Evolutionary conservation across 768 basidiomycete genomes (phyloP).

Genomic region (Lactifluus hygrophoroides): DNA sequence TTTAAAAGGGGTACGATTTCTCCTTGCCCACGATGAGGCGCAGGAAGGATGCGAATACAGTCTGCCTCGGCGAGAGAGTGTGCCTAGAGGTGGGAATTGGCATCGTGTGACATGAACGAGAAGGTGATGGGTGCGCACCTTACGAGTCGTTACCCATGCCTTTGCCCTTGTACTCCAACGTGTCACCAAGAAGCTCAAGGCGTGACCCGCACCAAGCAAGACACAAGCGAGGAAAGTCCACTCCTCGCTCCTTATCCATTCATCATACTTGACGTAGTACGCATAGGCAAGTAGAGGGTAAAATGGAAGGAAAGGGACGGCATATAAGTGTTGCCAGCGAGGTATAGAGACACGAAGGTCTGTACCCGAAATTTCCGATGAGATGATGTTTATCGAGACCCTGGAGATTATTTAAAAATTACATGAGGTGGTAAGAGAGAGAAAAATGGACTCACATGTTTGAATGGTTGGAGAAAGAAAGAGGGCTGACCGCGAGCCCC

Average conservation of each 20-base stretch:
- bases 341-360: slow-evolving; percentile 59
- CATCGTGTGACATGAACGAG: background rate
- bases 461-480: background rate
- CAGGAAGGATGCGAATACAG: slow-evolving; percentile 74
- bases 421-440: background rate
- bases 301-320: slow-evolving; percentile 66
- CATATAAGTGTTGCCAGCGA: slow-evolving; percentile 66
- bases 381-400: slow-evolving; percentile 45
- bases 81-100: slow-evolving; percentile 34
- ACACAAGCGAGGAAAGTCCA: slow-evolving; percentile 96
- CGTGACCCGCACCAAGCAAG: slow-evolving; percentile 76
- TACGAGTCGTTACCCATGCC: slow-evolving; percentile 71
- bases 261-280: slow-evolving; percentile 85
- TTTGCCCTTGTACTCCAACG: slow-evolving; percentile 78
- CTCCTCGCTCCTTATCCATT: slow-evolving; percentile 88
- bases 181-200: slow-evolving; percentile 86
- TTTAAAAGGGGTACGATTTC: slow-evolving; percentile 77
- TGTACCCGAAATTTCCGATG: slow-evolving; percentile 58
- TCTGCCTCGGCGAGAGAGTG: slow-evolving; percentile 61
- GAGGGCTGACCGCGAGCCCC: background rate
- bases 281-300: slow-evolving; percentile 85
- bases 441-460: slow-evolving; percentile 1
- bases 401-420: slow-evolving; percentile 20
- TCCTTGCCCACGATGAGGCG: slow-evolving; percentile 75
- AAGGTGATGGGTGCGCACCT: slow-evolving; percentile 36